These are phyloP conservation scores for Lizonia empirigonia DNA, from an alignment of 2,329 filamentous ascomycete genomes.

Conservation along the genomic window DNA sequence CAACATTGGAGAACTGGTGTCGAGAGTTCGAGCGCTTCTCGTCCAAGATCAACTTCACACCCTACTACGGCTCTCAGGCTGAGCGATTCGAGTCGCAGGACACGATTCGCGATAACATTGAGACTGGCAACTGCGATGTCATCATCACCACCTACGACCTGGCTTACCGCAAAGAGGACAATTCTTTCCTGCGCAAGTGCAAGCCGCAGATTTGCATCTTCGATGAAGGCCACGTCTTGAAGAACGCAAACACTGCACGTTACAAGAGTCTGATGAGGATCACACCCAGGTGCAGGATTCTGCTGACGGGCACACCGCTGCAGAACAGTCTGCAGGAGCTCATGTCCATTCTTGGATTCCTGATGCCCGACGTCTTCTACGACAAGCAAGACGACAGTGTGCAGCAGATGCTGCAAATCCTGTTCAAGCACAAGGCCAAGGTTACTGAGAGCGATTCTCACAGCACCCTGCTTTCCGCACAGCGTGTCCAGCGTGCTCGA, in stretches of 20 bases:
- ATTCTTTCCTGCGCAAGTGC: conserved; percentile 65
- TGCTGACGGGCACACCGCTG: conserved; percentile 88
- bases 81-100: conserved; percentile 72
- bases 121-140: conserved; percentile 64
- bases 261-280: conserved; percentile 82
- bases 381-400: conserved; percentile 62
- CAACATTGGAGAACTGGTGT: conserved; percentile 95
- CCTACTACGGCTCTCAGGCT: conserved; percentile 73
- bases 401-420: conserved; percentile 77
- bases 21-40: conserved; percentile 89
- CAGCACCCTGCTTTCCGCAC: conserved; percentile 81
- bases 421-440: conserved; percentile 92
- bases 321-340: conserved; percentile 95
- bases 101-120: conserved; percentile 66
- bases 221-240: conserved; percentile 92
- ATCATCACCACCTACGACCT: conserved; percentile 76
- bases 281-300: conserved; percentile 78
- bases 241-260: conserved; percentile 81
- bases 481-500: conserved; percentile 83
- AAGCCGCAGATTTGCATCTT: conserved; percentile 71
- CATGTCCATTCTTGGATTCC: conserved; percentile 88
- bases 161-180: conserved; percentile 64
- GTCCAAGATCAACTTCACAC: conserved; percentile 71
- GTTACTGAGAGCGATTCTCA: conserved; percentile 73
- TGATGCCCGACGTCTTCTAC: conserved; percentile 83